Percentiles rank a stretch among this genome's conserved stretches.
Evolutionary conservation across 1,284 basidiomycete species (phyloP).

Genomic region (Veloboletus limbatus): DNA sequence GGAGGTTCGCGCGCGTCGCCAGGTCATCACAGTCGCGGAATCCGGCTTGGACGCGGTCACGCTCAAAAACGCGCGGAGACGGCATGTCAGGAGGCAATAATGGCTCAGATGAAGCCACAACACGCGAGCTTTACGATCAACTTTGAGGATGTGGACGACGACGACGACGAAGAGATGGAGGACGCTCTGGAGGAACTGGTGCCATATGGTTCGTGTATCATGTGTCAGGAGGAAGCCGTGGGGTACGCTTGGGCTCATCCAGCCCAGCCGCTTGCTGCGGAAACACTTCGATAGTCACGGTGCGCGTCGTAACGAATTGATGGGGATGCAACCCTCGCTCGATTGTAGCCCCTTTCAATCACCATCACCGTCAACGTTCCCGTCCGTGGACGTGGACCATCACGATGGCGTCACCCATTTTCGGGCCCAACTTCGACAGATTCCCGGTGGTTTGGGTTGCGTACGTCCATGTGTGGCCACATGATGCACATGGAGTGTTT

Average conservation of each 20-base stretch:
- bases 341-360: conserved; percentile 48
- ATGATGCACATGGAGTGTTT: conserved; percentile 98
- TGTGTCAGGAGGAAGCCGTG: conserved; percentile 95
- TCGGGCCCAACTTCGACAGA: conserved; percentile 62
- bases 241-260: conserved; percentile 87
- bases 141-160: conserved; percentile 58
- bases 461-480: conserved; percentile 91
- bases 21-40: conserved; percentile 39
- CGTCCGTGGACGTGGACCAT: conserved; percentile 48
- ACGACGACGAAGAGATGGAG: conserved; percentile 57
- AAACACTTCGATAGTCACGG: conserved; percentile 73
- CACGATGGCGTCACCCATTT: conserved; percentile 48
- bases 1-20: conserved; percentile 53
- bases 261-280: conserved; percentile 85
- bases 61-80: conserved; percentile 78
- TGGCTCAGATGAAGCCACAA: conserved; percentile 91
- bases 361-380: conserved; percentile 42
- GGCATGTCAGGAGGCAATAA: conserved; percentile 83
- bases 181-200: conserved; percentile 46
- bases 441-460: conserved; percentile 85
- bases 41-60: conserved; percentile 56
- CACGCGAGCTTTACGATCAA: conserved; percentile 83
- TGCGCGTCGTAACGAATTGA: conserved; percentile 70
- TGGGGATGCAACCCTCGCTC: conserved; percentile 64
- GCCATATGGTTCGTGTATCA: conserved; percentile 90